phyloP scores from a whole-genome alignment of 805 yeast species.

The Metschnikowia picachoensis region DNA sequence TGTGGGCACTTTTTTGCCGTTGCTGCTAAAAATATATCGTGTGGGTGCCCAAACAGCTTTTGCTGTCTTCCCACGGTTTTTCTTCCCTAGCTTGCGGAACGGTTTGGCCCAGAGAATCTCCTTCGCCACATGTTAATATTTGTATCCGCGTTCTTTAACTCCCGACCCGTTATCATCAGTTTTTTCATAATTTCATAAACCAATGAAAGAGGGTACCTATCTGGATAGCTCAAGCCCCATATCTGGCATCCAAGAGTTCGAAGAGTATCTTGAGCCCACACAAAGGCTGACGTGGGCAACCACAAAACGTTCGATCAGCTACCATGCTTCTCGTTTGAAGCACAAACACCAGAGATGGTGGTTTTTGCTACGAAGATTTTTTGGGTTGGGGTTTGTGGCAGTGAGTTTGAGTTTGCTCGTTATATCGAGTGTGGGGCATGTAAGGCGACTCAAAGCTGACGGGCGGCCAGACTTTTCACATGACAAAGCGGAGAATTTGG shows the following conservation, averaged over 20 bases:
- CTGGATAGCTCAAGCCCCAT: slow-evolving; percentile 3
- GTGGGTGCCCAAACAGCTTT: slow-evolving; percentile 1
- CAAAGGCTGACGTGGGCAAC: slow-evolving; percentile 1
- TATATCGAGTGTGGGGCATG: neutral
- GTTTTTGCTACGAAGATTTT: slow-evolving; percentile 6
- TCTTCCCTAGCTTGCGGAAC: neutral
- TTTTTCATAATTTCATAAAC: neutral
- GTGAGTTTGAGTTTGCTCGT: neutral
- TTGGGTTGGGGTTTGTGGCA: slow-evolving; percentile 1
- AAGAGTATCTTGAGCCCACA: neutral
- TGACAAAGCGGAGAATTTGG: slow-evolving; percentile 9
- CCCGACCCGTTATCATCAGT: neutral
- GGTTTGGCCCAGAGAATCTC: neutral
- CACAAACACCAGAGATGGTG: neutral
- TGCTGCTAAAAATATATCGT: slow-evolving; percentile 3
- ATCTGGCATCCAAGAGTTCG: slow-evolving; percentile 5
- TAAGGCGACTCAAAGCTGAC: neutral
- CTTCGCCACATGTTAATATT: neutral
- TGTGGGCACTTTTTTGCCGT: slow-evolving; percentile 1
- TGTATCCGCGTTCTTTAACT: neutral
- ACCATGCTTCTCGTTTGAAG: neutral
- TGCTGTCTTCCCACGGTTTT: neutral
- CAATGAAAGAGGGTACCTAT: slow-evolving; percentile 2
- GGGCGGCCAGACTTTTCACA: slow-evolving; percentile 11
- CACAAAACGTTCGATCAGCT: neutral